Conservation (phyloP, 169 alveolate species). For the Plasmodium blacklocki region DNA sequence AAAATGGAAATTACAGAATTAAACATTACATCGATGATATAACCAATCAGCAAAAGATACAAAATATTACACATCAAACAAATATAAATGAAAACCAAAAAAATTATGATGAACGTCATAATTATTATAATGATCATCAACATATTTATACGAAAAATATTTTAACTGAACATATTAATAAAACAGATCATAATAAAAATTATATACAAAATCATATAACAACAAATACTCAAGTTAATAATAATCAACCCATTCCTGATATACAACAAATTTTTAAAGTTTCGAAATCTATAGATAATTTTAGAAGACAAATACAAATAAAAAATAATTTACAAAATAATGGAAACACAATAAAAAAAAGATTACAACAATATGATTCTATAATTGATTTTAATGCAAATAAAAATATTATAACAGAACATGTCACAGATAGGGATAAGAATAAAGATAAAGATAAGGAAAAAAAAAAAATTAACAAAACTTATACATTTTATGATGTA, state of each 20-base stretch:
- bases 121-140: no score
- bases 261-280: slow-evolving; percentile 2
- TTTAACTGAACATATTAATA: no score
- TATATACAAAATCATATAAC: background rate
- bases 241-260: background rate
- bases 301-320: slow-evolving; percentile 17
- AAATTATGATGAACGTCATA: no score
- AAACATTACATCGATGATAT: no score
- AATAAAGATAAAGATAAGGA: background rate
- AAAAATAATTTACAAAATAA: background rate
- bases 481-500: slow-evolving; percentile 9
- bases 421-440: background rate
- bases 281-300: slow-evolving; percentile 16
- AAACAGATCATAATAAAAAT: no score
- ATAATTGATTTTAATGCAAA: slow-evolving; percentile 47
- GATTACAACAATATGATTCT: slow-evolving; percentile 6
- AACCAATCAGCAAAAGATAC: no score
- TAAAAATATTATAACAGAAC: background rate
- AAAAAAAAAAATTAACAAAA: background rate
- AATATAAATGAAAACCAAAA: no score
- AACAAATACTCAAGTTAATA: background rate
- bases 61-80: no score
- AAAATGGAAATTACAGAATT: no score
- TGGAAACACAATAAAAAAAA: background rate
- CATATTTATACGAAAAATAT: no score